Evolutionary conservation across 2,329 filamentous ascomycete species (phyloP), one percentile per base, ranked within the genome.

Genomic region (Colletotrichum sansevieriae): DNA sequence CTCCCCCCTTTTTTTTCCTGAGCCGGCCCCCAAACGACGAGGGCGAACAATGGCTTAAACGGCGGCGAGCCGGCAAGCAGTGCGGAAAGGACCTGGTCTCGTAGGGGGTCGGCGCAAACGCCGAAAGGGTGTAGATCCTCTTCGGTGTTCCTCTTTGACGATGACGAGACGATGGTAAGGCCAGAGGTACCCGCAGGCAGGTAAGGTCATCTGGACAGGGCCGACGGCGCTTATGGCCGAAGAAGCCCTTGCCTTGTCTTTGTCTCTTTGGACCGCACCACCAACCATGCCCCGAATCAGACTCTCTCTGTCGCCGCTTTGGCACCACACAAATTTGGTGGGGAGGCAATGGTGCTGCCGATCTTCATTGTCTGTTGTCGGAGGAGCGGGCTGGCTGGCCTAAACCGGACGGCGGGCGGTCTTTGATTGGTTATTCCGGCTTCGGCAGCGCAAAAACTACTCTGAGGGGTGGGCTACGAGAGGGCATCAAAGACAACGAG

Each of bases 281-380:
- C 29, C 29, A 29, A 29, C 7, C 29, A 29, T 29, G 25, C 15
- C 20, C 62, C 25, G 49, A 69, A 56, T 51, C 25, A 57, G 55
- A 55, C 66, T 60, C 43, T 41, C 18, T n/a, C 29, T 33, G 25
- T 54, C 35, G 62, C 66, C 66, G 63, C 66, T 60, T 29, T 61
- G 66, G 62, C 37, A 41, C 60, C 35, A 29, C 7, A 29, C 29
- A 56, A 56, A 37, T 43, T 51, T 33, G 49, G 62, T 44, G 55
- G 61, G 65, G 54, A 61, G 41, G 65, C 62, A 68, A 56, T 69
- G 66, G 62, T 69, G 62, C 33, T 49, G 66, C 62, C 55, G 66
- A 69, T 69, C 66, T 39, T 69, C 49, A 66, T 65, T 65, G 66
- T 61, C 62, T n/a, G 12, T 63, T 35, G 35, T 29, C 29, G 55